These are phyloP conservation scores for Leptographium galeiforme DNA, from an alignment of 2,329 filamentous ascomycete genomes.

Conservation along the genomic window DNA sequence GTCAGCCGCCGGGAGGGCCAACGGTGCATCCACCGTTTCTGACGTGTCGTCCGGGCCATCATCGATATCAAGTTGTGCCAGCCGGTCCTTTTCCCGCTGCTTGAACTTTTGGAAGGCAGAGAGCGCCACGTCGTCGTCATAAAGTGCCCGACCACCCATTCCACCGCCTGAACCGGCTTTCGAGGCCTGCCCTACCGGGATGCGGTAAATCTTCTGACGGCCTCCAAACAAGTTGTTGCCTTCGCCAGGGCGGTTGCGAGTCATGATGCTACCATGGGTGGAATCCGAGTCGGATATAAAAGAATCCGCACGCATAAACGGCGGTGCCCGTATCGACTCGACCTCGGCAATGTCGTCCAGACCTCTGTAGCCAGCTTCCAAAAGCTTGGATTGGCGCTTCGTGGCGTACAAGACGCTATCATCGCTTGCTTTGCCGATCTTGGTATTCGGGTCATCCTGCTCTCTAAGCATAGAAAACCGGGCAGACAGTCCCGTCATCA, in stretches of 20 bases:
- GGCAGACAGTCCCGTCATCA: slow-evolving; percentile 90
- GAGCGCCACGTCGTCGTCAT: slow-evolving; percentile 73
- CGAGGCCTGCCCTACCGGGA: slow-evolving; percentile 41
- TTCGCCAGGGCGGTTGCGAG: slow-evolving; percentile 65
- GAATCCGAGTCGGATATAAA: slow-evolving; percentile 57
- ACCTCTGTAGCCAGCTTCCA: slow-evolving; percentile 43
- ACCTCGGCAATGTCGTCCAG: slow-evolving; percentile 85
- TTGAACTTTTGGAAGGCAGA: slow-evolving; percentile 75
- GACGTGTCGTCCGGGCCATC: slow-evolving; percentile 9
- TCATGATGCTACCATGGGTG: slow-evolving; percentile 62
- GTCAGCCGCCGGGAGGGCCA: slow-evolving; percentile 14
- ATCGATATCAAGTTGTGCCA: slow-evolving; percentile 12
- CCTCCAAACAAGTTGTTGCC: slow-evolving; percentile 92
- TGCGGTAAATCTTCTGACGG: slow-evolving; percentile 88
- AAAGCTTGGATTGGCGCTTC: slow-evolving; percentile 64
- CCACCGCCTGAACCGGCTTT: slow-evolving; percentile 30
- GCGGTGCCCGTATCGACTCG: slow-evolving; percentile 56
- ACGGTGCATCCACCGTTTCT: slow-evolving; percentile 12
- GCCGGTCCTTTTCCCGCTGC: slow-evolving; percentile 41
- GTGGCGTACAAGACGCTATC: slow-evolving; percentile 73
- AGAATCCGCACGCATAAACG: slow-evolving; percentile 48
- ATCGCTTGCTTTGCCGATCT: slow-evolving; percentile 86
- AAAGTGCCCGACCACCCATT: slow-evolving; percentile 56
- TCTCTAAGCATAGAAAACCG: slow-evolving; percentile 95
- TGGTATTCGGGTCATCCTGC: slow-evolving; percentile 80